A percentile compares a stretch with the other conserved stretches of the same genome.
Evolutionary conservation across 306 rosid species (phyloP).

Genomic region (Begonia loranthoides): DNA sequence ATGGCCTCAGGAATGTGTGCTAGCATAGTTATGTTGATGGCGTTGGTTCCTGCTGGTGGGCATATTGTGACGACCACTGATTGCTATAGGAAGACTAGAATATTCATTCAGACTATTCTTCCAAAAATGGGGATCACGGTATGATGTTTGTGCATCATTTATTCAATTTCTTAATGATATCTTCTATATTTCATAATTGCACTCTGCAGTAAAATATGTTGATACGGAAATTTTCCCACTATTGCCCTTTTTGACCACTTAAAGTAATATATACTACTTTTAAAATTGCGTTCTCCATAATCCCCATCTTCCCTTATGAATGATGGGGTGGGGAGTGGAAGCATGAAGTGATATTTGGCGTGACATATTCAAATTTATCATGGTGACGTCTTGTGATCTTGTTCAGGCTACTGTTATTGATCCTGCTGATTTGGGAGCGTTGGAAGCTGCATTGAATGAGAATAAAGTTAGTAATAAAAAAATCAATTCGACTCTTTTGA

Average conservation of each 20-base stretch:
- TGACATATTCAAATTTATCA: too few species aligned
- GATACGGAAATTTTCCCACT: too few species aligned
- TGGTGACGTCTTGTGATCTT: too few species aligned
- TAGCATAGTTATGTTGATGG: slow-evolving; percentile 68
- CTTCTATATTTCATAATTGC: background rate
- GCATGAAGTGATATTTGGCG: too few species aligned
- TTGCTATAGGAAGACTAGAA: slow-evolving; percentile 89
- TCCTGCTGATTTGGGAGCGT: slow-evolving; percentile 63
- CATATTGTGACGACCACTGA: slow-evolving; percentile 91
- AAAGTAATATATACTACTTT: too few species aligned
- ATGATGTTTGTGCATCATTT: slow-evolving; percentile 3
- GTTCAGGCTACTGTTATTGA: slow-evolving; percentile 67
- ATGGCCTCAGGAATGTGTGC: slow-evolving; percentile 96
- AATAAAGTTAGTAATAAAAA: slow-evolving; percentile 46
- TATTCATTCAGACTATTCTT: slow-evolving; percentile 73
- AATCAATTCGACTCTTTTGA: background rate
- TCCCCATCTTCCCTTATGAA: too few species aligned
- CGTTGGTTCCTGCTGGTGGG: slow-evolving; percentile 93
- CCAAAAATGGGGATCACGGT: slow-evolving; percentile 94
- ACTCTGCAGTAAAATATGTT: too few species aligned
- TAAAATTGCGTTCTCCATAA: too few species aligned
- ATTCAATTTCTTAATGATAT: slow-evolving; percentile 1
- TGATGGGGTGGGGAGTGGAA: too few species aligned
- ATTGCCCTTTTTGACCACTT: too few species aligned
- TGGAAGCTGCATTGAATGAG: slow-evolving; percentile 66